A percentile compares a stretch with the other conserved stretches of the same genome.
phyloP scores from a whole-genome alignment of 2,329 filamentous ascomycete species.

The Aspergillus sp. region DNA sequence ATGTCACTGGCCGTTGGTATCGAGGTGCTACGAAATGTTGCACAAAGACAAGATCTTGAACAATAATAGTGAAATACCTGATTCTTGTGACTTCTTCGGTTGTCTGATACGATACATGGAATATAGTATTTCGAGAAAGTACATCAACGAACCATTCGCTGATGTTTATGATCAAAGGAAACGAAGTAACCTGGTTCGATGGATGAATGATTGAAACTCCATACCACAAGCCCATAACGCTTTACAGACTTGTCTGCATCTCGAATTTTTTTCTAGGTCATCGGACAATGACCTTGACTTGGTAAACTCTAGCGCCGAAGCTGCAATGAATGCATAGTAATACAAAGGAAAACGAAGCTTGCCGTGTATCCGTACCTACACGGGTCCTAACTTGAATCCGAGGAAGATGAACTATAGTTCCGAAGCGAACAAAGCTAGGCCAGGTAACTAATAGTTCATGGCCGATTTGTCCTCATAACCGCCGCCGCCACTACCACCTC shows the following conservation, averaged over 20 bases:
- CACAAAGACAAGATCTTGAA: no score
- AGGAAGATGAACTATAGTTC: background rate
- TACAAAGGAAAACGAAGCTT: background rate
- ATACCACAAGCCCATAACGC: background rate
- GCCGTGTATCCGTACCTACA: background rate
- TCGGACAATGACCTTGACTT: background rate
- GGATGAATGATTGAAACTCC: background rate
- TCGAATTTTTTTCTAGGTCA: background rate
- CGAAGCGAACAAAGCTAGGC: background rate
- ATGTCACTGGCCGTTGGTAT: no score
- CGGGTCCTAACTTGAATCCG: background rate
- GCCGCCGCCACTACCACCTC: constrained; percentile 3
- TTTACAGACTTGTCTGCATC: background rate
- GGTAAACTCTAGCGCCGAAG: background rate
- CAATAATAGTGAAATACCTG: no score
- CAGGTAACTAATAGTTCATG: constrained; percentile 44
- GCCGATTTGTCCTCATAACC: constrained; percentile 36
- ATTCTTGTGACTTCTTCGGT: no score
- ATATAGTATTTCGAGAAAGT: background rate
- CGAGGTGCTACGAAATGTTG: no score
- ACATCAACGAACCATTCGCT: background rate
- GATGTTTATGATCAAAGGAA: background rate
- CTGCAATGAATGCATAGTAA: background rate
- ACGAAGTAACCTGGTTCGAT: background rate
- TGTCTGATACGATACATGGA: background rate